These are phyloP conservation scores for Termitomyces sp. DNA, from an alignment of 768 basidiomycete species.

Conservation along the genomic window DNA sequence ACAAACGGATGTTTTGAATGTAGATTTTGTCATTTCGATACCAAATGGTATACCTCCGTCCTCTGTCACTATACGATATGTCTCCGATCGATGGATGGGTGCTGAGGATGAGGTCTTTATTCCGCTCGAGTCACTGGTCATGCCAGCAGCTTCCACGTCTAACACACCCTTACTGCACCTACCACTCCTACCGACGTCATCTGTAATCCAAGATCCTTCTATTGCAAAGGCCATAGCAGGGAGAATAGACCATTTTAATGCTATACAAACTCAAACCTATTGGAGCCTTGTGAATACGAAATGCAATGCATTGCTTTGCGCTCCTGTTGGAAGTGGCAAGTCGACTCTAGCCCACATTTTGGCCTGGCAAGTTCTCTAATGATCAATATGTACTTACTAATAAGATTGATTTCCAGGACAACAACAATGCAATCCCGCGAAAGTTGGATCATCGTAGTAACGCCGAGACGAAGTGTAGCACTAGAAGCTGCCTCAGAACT, in stretches of 20 bases:
- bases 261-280: slow-evolving; percentile 84
- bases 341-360: slow-evolving; percentile 65
- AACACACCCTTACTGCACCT: slow-evolving; percentile 65
- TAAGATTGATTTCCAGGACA: slow-evolving; percentile 38
- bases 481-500: slow-evolving; percentile 53
- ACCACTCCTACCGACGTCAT: slow-evolving; percentile 61
- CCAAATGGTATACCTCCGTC: slow-evolving; percentile 51
- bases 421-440: slow-evolving; percentile 35
- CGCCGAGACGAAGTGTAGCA: slow-evolving; percentile 53
- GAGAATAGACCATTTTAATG: slow-evolving; percentile 59
- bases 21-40: slow-evolving; percentile 81
- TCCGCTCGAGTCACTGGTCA: slow-evolving; percentile 60
- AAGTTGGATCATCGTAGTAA: slow-evolving; percentile 60
- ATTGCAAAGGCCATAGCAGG: slow-evolving; percentile 42
- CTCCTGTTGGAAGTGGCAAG: slow-evolving; percentile 80
- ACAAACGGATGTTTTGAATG: slow-evolving; percentile 49
- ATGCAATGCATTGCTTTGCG: slow-evolving; percentile 66
- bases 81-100: slow-evolving; percentile 92
- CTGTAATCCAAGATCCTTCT: slow-evolving; percentile 37
- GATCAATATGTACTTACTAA: not conserved
- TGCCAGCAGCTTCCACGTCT: slow-evolving; percentile 59
- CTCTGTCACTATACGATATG: slow-evolving; percentile 66
- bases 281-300: slow-evolving; percentile 74
- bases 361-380: slow-evolving; percentile 53
- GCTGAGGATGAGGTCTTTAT: slow-evolving; percentile 73